These are phyloP conservation scores for Phytophthora uliginosa DNA, from an alignment of 352 stramenopile genomes.

Conservation along the genomic window DNA sequence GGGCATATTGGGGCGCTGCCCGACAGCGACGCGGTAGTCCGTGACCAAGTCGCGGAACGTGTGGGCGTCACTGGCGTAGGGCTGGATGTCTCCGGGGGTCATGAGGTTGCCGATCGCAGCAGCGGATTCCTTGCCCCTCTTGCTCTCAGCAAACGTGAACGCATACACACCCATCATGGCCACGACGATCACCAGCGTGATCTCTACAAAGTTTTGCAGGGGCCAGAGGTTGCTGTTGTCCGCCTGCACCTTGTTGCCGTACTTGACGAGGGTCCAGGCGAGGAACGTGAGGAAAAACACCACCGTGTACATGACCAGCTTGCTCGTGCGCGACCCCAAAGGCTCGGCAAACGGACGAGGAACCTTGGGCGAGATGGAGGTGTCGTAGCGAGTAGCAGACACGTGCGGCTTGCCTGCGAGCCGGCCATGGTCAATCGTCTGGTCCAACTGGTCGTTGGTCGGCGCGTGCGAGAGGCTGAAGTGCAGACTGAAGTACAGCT, in stretches of 20 bases:
- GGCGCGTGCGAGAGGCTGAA: slow-evolving; percentile 45
- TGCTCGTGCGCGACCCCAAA: slow-evolving; percentile 30
- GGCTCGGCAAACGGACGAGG: slow-evolving; percentile 45
- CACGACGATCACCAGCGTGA: slow-evolving; percentile 21
- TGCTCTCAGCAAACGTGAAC: slow-evolving; percentile 22
- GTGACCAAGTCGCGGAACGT: slow-evolving; percentile 27
- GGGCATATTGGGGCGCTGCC: slow-evolving; percentile 39
- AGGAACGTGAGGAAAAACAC: slow-evolving; percentile 37
- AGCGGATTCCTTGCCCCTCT: slow-evolving; percentile 10
- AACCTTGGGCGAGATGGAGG: slow-evolving; percentile 3
- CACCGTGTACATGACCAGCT: slow-evolving; percentile 33
- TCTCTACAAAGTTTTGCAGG: slow-evolving; percentile 59
- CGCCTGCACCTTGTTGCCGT: slow-evolving; percentile 38
- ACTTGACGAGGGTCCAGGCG: slow-evolving; percentile 39
- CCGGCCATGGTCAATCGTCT: slow-evolving; percentile 33
- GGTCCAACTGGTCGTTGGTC: slow-evolving; percentile 22
- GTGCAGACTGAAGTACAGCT: slow-evolving; percentile 32
- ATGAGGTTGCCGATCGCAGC: slow-evolving; percentile 5
- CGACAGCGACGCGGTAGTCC: slow-evolving; percentile 32
- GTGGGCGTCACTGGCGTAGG: slow-evolving; percentile 21
- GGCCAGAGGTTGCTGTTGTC: slow-evolving; percentile 46
- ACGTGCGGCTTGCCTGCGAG: slow-evolving; percentile 21
- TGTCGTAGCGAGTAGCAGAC: slow-evolving; percentile 22
- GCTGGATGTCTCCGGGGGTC: slow-evolving; percentile 17
- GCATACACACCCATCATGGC: slow-evolving; percentile 21